Conservation (phyloP, 257 asterid genomes). For the Capsicum pubescens region DNA sequence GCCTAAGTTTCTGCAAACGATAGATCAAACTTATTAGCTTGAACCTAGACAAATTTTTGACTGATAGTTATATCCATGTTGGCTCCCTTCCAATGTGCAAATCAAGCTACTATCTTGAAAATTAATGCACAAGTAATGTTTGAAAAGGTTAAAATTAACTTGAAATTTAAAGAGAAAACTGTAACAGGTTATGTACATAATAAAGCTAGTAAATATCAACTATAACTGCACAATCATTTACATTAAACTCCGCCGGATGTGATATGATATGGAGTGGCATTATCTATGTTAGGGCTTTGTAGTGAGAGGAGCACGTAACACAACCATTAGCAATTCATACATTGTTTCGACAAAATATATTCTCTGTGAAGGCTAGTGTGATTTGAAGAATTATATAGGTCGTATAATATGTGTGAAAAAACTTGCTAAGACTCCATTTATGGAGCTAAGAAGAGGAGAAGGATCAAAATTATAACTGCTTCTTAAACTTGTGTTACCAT, state of each 20-base stretch:
- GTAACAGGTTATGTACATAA: neutral
- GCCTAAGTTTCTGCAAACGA: too few species aligned
- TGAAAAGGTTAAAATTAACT: neutral
- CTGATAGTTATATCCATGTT: too few species aligned
- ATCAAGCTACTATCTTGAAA: too few species aligned
- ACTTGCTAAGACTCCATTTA: too few species aligned
- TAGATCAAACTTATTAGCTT: too few species aligned
- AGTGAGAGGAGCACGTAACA: neutral
- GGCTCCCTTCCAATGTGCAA: too few species aligned
- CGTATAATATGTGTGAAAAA: too few species aligned
- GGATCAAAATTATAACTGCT: too few species aligned
- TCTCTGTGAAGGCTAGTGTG: neutral
- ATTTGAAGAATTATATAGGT: slow-evolving; percentile 17
- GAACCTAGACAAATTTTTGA: too few species aligned
- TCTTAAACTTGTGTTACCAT: too few species aligned
- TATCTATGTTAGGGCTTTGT: neutral
- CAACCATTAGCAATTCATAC: neutral
- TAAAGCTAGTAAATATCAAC: neutral
- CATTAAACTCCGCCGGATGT: neutral
- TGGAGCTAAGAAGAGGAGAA: too few species aligned
- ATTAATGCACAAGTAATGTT: too few species aligned
- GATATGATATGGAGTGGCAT: neutral
- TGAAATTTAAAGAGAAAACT: neutral
- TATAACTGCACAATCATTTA: neutral
- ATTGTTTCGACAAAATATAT: neutral